Percentiles rank a stretch among this genome's conserved stretches.
Conservation (phyloP, 1,284 basidiomycete genomes). For the Amylostereum areolatum region DNA sequence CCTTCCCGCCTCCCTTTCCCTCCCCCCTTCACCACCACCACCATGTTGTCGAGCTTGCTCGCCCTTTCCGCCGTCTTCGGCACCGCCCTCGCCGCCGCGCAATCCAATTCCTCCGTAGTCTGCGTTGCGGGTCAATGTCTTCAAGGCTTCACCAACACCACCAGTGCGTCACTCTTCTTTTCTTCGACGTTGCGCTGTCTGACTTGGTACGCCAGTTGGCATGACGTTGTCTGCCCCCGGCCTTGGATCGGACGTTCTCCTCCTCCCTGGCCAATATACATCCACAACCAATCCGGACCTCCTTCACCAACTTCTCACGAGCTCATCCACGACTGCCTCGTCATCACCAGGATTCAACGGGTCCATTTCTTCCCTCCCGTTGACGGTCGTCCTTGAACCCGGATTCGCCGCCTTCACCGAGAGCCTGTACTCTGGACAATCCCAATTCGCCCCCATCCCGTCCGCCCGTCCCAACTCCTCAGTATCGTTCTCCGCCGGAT, state of each 20-base stretch:
- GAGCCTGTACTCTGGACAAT: conserved; percentile 56
- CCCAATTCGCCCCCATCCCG: conserved; percentile 52
- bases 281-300: conserved; percentile 64
- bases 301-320: conserved; percentile 59
- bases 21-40: background rate
- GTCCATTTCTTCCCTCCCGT: conserved; percentile 47
- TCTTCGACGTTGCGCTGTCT: conserved; percentile 4
- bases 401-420: conserved; percentile 58
- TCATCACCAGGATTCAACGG: conserved; percentile 56
- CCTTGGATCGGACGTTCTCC: conserved; percentile 43
- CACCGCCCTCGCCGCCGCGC: conserved; percentile 24
- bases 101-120: conserved; percentile 54
- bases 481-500: conserved; percentile 45
- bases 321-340: conserved; percentile 50
- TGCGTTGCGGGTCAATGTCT: conserved; percentile 82
- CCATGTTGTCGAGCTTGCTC: background rate
- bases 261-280: conserved; percentile 72
- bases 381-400: conserved; percentile 57
- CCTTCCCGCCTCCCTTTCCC: conserved; percentile 5
- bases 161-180: conserved; percentile 39
- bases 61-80: conserved; percentile 1
- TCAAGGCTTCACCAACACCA: conserved; percentile 64
- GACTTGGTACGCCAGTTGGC: conserved; percentile 44
- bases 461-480: conserved; percentile 43
- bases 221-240: conserved; percentile 52